Base-by-base conservation (phyloP, 2,329 filamentous ascomycete genomes). In the Rhynchosporium agropyri region DNA sequence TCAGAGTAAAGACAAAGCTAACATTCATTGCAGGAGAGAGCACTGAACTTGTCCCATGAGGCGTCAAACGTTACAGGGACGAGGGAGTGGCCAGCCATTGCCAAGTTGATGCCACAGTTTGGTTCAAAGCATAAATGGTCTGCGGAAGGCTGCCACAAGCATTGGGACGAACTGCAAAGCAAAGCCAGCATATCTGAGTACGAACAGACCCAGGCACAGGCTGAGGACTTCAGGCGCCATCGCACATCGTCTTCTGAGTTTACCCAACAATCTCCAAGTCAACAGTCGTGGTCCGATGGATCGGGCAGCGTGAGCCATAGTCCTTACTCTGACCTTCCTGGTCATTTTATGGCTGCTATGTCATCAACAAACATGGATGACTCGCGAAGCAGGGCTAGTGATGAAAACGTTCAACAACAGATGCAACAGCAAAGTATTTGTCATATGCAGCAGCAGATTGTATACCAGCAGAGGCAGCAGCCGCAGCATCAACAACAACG, bases 91-190 rank as follows among this genome's bases (percentile, higher is more conserved):
- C 70, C 73, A 15, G 61, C 68, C 33, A 71, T 76, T 33, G 68
- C 73, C 4, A 67, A 67, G 60, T 68, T 69, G 31, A 76, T 76
- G 74, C 55, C 70, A 12, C 74, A 72, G 54, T 67, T 73, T 65
- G 75, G 74, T 15, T 70, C 70, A 48, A 67, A 68, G 43, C 70
- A 74, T 46, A 74, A 72, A 60, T 76, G 75, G 67, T 72, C 73
- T 3, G 70, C 70, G n/a, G 71, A 72, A 38, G 71, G 72, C 4
- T 71, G 73, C 7, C 70, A 74, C 61, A 73, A 70, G 59, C 76
- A 75, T 46, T 76, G 70, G 69, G 69, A 70, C 29, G 73, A 76
- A 61, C 64, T 74, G 46, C 68, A 71, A 53, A 61, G 43, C 48
- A 43, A 45, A 31, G 46, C 26, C 9, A 50, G 38, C n/a, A 15